These are phyloP conservation scores for Lachancea sp. DNA, from an alignment of 805 yeast genomes.

Conservation along the genomic window DNA sequence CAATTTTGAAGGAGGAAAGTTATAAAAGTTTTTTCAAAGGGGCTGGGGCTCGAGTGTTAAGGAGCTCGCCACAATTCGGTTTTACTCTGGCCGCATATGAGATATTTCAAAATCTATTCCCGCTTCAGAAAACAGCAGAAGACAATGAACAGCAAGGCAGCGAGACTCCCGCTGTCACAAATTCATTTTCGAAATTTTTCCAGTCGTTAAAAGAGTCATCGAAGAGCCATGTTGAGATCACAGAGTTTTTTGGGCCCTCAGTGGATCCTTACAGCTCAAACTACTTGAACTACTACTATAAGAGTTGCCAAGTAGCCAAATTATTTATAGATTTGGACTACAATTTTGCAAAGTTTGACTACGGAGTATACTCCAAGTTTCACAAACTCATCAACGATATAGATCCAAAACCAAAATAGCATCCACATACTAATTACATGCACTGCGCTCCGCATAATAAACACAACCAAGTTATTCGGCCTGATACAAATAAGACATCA, in stretches of 20 bases:
- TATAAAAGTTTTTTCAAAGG: slow-evolving; percentile 88
- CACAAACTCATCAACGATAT: slow-evolving; percentile 26
- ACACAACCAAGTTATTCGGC: too few relatives aligned
- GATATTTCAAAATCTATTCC: slow-evolving; percentile 71
- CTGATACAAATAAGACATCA: too few relatives aligned
- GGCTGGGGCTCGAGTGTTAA: slow-evolving; percentile 85
- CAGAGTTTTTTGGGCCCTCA: slow-evolving; percentile 24
- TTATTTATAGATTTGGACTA: slow-evolving; percentile 57
- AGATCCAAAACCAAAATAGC: slow-evolving; percentile 6
- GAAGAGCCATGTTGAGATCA: slow-evolving; percentile 7
- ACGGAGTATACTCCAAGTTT: slow-evolving; percentile 40
- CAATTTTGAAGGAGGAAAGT: slow-evolving; percentile 79
- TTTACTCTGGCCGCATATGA: slow-evolving; percentile 97
- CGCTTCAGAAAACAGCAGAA: slow-evolving; percentile 39
- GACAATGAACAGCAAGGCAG: background rate
- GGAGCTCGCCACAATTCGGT: slow-evolving; percentile 97
- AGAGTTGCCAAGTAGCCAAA: slow-evolving; percentile 54
- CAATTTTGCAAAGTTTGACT: slow-evolving; percentile 52
- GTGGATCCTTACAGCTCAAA: slow-evolving; percentile 36
- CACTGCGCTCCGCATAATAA: background rate
- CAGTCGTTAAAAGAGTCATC: slow-evolving; percentile 14
- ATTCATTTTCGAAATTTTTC: slow-evolving; percentile 20
- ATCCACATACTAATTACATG: background rate
- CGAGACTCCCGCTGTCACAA: slow-evolving; percentile 23
- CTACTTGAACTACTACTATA: slow-evolving; percentile 42